Evolutionary conservation across 495 filamentous ascomycete genomes (phyloP).

Genomic region (Penicillium ucsense): DNA sequence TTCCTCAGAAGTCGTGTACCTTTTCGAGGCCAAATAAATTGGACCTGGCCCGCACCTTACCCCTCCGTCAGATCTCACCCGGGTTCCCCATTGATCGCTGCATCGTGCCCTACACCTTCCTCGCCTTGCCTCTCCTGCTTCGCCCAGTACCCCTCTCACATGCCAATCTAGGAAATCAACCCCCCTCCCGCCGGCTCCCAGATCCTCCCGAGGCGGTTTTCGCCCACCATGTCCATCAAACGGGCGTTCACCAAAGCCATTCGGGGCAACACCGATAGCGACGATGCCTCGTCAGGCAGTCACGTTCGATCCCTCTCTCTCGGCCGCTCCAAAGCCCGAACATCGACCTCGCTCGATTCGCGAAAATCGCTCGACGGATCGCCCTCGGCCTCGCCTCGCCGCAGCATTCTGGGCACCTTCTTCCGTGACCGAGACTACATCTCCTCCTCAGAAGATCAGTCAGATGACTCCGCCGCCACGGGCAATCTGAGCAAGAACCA

Average conservation of each 20-base stretch:
- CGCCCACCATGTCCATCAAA: slow-evolving; percentile 34
- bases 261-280: slow-evolving; percentile 5
- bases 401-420: slow-evolving; percentile 33
- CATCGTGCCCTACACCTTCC: background rate
- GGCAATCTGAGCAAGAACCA: slow-evolving; percentile 43
- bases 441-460: slow-evolving; percentile 40
- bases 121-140: background rate
- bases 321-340: slow-evolving; percentile 6
- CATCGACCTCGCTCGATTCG: slow-evolving; percentile 9
- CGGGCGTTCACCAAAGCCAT: slow-evolving; percentile 37
- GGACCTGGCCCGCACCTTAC: no score
- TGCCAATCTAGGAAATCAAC: slow-evolving; percentile 1
- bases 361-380: slow-evolving; percentile 5
- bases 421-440: slow-evolving; percentile 31
- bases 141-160: background rate
- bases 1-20: no score
- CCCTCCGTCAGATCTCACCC: no score
- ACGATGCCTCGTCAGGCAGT: slow-evolving; percentile 17
- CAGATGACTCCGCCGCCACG: slow-evolving; percentile 29
- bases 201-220: background rate
- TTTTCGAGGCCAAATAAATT: no score
- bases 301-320: slow-evolving; percentile 6
- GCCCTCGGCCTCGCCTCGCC: slow-evolving; percentile 24
- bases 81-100: no score
- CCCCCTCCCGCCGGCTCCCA: background rate